Evolutionary conservation across 768 basidiomycete genomes (phyloP), one percentile per base, ranked within the genome.

Genomic region (Boletus sp.): DNA sequence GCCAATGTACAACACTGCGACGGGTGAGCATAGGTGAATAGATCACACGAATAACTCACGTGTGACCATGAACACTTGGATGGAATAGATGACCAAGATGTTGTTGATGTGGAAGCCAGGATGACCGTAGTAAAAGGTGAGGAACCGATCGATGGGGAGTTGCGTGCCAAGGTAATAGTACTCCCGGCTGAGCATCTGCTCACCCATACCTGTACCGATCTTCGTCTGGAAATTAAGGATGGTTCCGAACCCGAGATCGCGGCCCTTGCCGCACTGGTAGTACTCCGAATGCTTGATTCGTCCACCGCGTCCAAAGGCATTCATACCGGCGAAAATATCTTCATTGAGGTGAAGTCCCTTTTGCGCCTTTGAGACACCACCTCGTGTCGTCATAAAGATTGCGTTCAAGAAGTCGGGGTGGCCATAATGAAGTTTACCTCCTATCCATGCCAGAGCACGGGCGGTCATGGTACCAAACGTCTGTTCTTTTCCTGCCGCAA

Each of bases 21-120:
- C 53, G 33, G 49, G 55, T 65, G 6, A 64, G 53, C 44, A 42
- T 54, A 58, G 24, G 58, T 10, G 18, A 29, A 40, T 41, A 35
- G 29, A 54, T 30, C 33, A 56, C 1, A 12, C 28, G 28, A 55
- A 58, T 15, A 9, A 86, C 92, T 73, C 68, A 94, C 92, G 68
- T 18, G 93, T 93, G 54, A 98, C 78, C 93, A 98, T 97, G 81
- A 99, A 98, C 54, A 96, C 82, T 71, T 97, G 94, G 52, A 99
- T 93, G 28, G 97, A 98, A 73, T 93, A 89, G 65, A 99, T 98
- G 77, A 99, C 95, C 70, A 99, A 79, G 67, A 98, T 98, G 71
- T 99, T 98, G 82, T 99, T 99, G 80, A 99, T 86, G 72, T 99
- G 97, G 88, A 99, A 99, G 67, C 93, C 97, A 54, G 97, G 96